Conservation (phyloP, 1,284 basidiomycete species). For the Pterulicium gracile region DNA sequence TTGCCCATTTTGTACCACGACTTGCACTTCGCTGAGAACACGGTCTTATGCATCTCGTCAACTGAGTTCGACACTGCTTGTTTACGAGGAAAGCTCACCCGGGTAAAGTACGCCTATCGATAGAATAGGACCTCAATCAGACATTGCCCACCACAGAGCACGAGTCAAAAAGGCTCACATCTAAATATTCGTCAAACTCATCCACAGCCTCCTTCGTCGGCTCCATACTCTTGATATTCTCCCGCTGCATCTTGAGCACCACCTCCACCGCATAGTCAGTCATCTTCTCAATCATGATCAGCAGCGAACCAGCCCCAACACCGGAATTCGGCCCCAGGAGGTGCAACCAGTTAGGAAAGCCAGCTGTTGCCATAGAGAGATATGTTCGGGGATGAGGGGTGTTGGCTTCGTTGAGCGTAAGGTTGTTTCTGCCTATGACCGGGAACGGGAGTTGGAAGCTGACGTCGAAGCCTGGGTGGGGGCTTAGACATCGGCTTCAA, state of each 20-base stretch:
- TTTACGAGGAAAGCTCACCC: slow-evolving; percentile 18
- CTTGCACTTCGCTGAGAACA: slow-evolving; percentile 45
- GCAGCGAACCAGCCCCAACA: slow-evolving; percentile 39
- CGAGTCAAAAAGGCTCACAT: slow-evolving; percentile 23
- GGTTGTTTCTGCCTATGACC: slow-evolving; percentile 38
- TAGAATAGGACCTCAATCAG: neutral
- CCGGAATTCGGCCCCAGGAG: slow-evolving; percentile 43
- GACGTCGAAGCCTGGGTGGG: slow-evolving; percentile 37
- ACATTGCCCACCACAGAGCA: no score
- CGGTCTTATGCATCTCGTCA: slow-evolving; percentile 28
- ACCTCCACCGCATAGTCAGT: slow-evolving; percentile 42
- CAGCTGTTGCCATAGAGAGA: slow-evolving; percentile 40
- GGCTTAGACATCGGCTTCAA: neutral
- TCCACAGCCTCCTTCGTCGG: slow-evolving; percentile 45
- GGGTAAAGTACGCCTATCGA: slow-evolving; percentile 34
- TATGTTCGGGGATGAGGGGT: slow-evolving; percentile 44
- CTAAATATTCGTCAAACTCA: slow-evolving; percentile 47
- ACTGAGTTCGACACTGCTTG: neutral
- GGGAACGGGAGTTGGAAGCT: slow-evolving; percentile 38
- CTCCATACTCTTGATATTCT: slow-evolving; percentile 48
- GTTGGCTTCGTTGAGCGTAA: slow-evolving; percentile 37
- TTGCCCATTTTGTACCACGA: slow-evolving; percentile 60
- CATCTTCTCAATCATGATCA: slow-evolving; percentile 42
- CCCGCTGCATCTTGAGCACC: slow-evolving; percentile 47
- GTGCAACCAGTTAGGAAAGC: slow-evolving; percentile 54